Conservation (phyloP, 208 protist species). For the Trypanosoma cruzi region DNA sequence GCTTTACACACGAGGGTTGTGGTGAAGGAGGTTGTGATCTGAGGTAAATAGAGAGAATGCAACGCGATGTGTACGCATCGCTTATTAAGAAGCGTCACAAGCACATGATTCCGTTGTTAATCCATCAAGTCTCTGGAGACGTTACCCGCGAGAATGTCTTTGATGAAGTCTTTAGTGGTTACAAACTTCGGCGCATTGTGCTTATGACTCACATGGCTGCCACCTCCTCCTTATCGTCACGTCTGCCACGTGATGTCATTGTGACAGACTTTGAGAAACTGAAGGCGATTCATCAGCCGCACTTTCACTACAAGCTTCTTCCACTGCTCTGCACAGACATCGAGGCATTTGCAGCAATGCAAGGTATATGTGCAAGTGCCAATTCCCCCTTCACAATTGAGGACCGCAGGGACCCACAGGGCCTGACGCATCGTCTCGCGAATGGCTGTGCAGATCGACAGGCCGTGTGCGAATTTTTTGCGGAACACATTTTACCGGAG, state of each 20-base stretch:
- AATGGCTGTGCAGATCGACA: slow-evolving; percentile 49
- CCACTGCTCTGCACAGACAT: slow-evolving; percentile 67
- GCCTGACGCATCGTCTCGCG: slow-evolving; percentile 52
- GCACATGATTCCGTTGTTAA: slow-evolving; percentile 53
- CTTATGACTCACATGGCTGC: slow-evolving; percentile 78
- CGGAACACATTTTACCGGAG: slow-evolving; percentile 37
- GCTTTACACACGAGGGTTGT: neutral
- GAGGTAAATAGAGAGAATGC: slow-evolving; percentile 33
- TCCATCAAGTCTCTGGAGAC: slow-evolving; percentile 70
- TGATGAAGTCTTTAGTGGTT: slow-evolving; percentile 67
- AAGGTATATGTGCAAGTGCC: slow-evolving; percentile 52
- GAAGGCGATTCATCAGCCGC: slow-evolving; percentile 59
- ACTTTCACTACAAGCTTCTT: slow-evolving; percentile 82
- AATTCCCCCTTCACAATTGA: slow-evolving; percentile 65
- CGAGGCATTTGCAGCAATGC: slow-evolving; percentile 73
- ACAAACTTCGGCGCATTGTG: slow-evolving; percentile 64
- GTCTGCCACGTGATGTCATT: slow-evolving; percentile 63
- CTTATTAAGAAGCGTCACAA: slow-evolving; percentile 68
- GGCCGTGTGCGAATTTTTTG: slow-evolving; percentile 64
- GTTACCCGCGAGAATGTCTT: slow-evolving; percentile 69
- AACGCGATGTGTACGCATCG: slow-evolving; percentile 80
- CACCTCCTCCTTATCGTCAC: slow-evolving; percentile 20
- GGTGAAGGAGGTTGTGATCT: neutral
- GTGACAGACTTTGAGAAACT: slow-evolving; percentile 65
- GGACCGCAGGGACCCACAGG: slow-evolving; percentile 56